Base-by-base conservation (phyloP, 306 rosid species). In the Prunus persica region DNA sequence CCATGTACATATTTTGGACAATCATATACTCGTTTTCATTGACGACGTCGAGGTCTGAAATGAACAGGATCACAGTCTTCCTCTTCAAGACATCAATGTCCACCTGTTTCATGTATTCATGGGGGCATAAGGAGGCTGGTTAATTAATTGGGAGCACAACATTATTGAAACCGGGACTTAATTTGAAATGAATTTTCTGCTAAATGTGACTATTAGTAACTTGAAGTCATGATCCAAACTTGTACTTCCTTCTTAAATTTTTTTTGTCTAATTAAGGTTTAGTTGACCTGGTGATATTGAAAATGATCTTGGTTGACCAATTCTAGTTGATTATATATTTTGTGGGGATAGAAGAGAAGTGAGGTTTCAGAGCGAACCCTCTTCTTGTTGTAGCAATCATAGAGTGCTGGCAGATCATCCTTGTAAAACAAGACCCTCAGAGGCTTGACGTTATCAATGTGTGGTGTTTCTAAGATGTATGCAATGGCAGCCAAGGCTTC, bases 21-120 rank as follows among this genome's bases (percentile, higher is more conserved):
- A 87, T 82, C 47, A 54, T 8, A 50, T 73, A 69, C 76, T 84
- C 91, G 0, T 41, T 72, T n/a, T 81, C 76, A 0, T 57, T 51
- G 11, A 82, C 52, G 55, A 84, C 51, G 15, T 84, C 82, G 0
- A 86, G 76, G 73, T 81, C 91, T 27, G 96, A 69, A 65, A 91
- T 80, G 79, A 86, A 83, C 54, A 91, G 85, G 32, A 87, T 73
- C 30, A 89, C 90, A 20, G 76, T 80, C 71, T 87, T 91, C 76
- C 70, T 79, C 67, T 83, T 84, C 75, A 87, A 45, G 18, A 70
- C 82, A 0, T 84, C 93, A 63, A 81, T 77, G 77, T 79, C 68
- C 60, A 71, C 88, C 96, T 91, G 83, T 83, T 71, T 10, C 2
- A 60, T 47, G 9, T 4, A 72, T 34, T 19, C 25, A 65, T 65